Evolutionary conservation across 225 moss, liverwort and hornwort genomes (phyloP).

Genomic region (Marchantia paleacea): DNA sequence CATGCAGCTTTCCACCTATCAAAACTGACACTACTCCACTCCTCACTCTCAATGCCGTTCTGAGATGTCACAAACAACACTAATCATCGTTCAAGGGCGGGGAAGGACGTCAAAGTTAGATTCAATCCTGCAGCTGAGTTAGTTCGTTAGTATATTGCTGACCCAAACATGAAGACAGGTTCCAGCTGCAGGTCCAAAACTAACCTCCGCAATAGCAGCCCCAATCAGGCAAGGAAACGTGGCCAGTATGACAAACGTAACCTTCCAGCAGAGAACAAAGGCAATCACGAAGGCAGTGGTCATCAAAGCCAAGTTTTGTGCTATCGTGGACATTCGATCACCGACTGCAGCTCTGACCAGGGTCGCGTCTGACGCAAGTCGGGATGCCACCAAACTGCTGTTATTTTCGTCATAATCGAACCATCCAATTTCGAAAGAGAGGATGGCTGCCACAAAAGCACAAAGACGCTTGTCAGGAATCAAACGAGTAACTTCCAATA

Average conservation of each 20-base stretch:
- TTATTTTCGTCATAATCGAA: slow-evolving; percentile 75
- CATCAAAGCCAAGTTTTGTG: slow-evolving; percentile 67
- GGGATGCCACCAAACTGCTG: slow-evolving; percentile 68
- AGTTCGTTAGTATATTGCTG: too few species aligned
- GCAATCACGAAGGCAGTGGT: slow-evolving; percentile 66
- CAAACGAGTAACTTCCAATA: background rate
- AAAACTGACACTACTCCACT: too few species aligned
- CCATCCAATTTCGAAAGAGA: slow-evolving; percentile 74
- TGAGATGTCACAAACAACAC: too few species aligned
- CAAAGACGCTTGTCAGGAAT: background rate
- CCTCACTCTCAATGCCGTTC: too few species aligned
- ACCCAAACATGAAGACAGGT: background rate
- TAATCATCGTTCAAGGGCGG: too few species aligned
- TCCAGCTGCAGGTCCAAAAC: background rate
- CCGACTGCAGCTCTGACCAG: slow-evolving; percentile 69
- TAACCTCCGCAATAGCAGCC: slow-evolving; percentile 78
- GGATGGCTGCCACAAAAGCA: slow-evolving; percentile 47
- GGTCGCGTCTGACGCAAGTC: slow-evolving; percentile 64
- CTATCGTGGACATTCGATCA: slow-evolving; percentile 64
- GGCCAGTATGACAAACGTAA: slow-evolving; percentile 69
- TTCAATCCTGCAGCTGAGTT: too few species aligned
- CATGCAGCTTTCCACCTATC: too few species aligned
- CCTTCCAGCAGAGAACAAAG: slow-evolving; percentile 75
- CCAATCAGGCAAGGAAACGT: slow-evolving; percentile 74
- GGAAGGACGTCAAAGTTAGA: too few species aligned